Conservation (phyloP, 2,329 filamentous ascomycete species). For the Nigrospora oryzae region DNA sequence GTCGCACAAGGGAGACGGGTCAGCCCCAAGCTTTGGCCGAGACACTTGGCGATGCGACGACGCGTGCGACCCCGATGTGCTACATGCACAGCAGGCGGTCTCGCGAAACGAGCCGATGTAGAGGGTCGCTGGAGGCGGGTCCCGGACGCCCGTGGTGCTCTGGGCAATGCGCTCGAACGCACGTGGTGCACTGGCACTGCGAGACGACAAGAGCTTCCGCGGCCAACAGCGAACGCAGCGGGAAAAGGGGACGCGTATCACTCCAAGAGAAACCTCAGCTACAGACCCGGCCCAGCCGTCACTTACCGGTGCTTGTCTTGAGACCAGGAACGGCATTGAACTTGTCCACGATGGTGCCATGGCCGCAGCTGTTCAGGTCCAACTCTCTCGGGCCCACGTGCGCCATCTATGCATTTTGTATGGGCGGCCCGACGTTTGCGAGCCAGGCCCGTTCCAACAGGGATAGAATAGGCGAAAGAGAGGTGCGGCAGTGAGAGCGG, state of each 20-base stretch:
- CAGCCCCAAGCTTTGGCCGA: no score
- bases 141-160: no score
- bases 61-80: no score
- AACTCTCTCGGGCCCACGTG: constrained; percentile 23
- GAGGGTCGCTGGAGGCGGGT: no score
- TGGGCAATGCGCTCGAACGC: not conserved
- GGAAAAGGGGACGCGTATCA: not conserved
- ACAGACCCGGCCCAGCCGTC: constrained; percentile 3
- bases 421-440: constrained; percentile 11
- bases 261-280: constrained; percentile 8
- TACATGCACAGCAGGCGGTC: no score
- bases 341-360: constrained; percentile 39
- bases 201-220: not conserved
- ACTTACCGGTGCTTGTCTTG: constrained; percentile 53
- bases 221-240: not conserved
- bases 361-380: constrained; percentile 21
- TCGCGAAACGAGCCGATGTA: no score
- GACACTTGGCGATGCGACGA: no score
- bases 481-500: no score
- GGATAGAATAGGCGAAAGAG: no score
- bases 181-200: not conserved
- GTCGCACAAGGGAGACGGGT: not conserved
- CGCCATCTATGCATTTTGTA: constrained; percentile 22
- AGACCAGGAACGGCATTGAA: constrained; percentile 48
- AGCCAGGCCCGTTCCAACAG: not conserved